Evolutionary conservation across 257 asterid genomes (phyloP).

Genomic region (Mitragyna speciosa): DNA sequence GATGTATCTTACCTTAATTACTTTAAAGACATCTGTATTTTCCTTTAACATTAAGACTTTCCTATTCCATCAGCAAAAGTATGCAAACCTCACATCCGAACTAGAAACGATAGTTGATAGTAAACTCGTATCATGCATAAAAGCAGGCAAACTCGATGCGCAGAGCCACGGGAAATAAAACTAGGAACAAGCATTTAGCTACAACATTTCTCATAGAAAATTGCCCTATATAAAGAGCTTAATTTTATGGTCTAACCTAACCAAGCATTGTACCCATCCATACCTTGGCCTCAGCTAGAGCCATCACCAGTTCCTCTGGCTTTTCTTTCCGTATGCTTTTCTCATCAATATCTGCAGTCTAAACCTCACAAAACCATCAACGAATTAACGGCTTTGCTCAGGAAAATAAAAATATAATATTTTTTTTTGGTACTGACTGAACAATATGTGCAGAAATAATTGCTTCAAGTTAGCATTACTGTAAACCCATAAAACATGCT

Average conservation of each 20-base stretch:
- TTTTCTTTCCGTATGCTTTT: constrained; percentile 71
- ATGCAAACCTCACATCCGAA: background rate
- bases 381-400: background rate
- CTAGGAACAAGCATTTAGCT: constrained; percentile 7
- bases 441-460: background rate
- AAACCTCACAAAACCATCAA: constrained; percentile 20
- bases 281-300: constrained; percentile 90
- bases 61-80: background rate
- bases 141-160: background rate
- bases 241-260: background rate
- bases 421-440: background rate
- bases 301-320: constrained; percentile 76
- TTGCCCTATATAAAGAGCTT: background rate
- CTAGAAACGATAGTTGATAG: background rate
- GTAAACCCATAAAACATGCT: too few relatives aligned
- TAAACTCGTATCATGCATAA: background rate
- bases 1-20: background rate
- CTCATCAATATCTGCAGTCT: constrained; percentile 88
- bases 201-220: background rate
- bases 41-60: background rate
- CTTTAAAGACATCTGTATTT: background rate
- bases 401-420: background rate
- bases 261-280: background rate
- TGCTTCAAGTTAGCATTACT: background rate
- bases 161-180: background rate